These are phyloP conservation scores for Coniochaeta sp. DNA, from an alignment of 2,329 filamentous ascomycete species.

Conservation along the genomic window DNA sequence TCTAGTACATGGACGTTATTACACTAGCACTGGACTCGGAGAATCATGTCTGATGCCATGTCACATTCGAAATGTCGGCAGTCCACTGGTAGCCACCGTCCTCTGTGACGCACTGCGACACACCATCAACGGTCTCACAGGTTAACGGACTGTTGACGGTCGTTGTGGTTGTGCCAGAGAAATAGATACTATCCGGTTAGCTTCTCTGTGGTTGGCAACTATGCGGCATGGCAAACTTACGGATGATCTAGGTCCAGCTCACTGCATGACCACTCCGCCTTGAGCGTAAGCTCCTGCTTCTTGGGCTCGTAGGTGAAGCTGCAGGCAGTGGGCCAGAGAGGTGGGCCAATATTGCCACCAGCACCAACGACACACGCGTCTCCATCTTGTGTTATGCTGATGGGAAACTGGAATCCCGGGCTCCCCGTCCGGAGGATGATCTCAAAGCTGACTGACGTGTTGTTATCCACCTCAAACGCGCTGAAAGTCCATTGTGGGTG, in stretches of 20 bases:
- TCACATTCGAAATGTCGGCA: slow-evolving; percentile 8
- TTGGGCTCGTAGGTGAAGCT: slow-evolving; percentile 6
- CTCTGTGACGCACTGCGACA: slow-evolving; percentile 5
- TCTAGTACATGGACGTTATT: too few relatives aligned
- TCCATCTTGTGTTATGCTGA: neutral
- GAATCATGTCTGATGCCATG: slow-evolving; percentile 7
- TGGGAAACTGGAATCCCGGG: slow-evolving; percentile 9
- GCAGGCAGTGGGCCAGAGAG: slow-evolving; percentile 9
- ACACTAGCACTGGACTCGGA: too few relatives aligned
- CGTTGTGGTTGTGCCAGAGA: slow-evolving; percentile 8
- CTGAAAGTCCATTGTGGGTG: slow-evolving; percentile 10
- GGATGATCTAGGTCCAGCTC: slow-evolving; percentile 8
- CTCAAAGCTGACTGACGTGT: slow-evolving; percentile 6
- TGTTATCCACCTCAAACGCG: slow-evolving; percentile 6
- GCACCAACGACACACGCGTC: slow-evolving; percentile 7
- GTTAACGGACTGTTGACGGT: slow-evolving; percentile 6
- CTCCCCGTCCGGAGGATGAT: slow-evolving; percentile 8
- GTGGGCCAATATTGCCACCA: neutral
- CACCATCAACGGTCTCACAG: slow-evolving; percentile 5
- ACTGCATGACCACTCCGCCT: slow-evolving; percentile 9
- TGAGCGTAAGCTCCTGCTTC: slow-evolving; percentile 6
- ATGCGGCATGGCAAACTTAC: slow-evolving; percentile 5
- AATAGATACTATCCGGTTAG: slow-evolving; percentile 4
- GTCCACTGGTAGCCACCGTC: slow-evolving; percentile 6
- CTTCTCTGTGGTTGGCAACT: neutral